These are phyloP conservation scores for Trichoderma simmonsii DNA, from an alignment of 2,329 filamentous ascomycete genomes.

Conservation along the genomic window DNA sequence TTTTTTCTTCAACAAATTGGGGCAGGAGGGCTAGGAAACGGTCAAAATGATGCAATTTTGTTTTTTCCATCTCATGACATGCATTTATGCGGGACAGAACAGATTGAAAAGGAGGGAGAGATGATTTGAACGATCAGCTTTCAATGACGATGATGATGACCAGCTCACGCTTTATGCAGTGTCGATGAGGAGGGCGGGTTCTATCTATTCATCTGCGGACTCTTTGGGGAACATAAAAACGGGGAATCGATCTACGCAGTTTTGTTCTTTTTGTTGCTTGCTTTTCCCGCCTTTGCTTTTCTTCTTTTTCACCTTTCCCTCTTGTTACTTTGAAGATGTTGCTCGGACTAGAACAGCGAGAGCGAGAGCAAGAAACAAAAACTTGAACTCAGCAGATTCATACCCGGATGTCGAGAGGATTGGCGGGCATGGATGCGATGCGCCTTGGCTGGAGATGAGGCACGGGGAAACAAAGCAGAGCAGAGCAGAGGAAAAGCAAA, in stretches of 20 bases:
- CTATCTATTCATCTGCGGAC: slow-evolving; percentile 16
- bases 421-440: background rate
- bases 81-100: slow-evolving; percentile 3
- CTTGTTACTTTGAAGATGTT: slow-evolving; percentile 10
- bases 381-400: slow-evolving; percentile 1
- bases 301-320: background rate
- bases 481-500: background rate
- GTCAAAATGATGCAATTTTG: slow-evolving; percentile 14
- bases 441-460: slow-evolving; percentile 2
- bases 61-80: slow-evolving; percentile 11
- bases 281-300: background rate
- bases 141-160: slow-evolving; percentile 17
- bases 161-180: slow-evolving; percentile 13
- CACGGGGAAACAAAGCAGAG: background rate
- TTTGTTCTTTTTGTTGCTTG: slow-evolving; percentile 19
- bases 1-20: background rate
- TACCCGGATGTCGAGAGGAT: background rate
- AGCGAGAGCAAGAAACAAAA: background rate
- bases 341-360: slow-evolving; percentile 7
- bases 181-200: background rate
- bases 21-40: background rate
- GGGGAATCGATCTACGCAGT: slow-evolving; percentile 27
- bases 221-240: slow-evolving; percentile 11
- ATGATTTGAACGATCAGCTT: slow-evolving; percentile 19
- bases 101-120: slow-evolving; percentile 19